Evolutionary conservation across 371 early-diverging fungal genomes (phyloP), one percentile per base, ranked within the genome.

Genomic region (Actinomortierella wolfii): DNA sequence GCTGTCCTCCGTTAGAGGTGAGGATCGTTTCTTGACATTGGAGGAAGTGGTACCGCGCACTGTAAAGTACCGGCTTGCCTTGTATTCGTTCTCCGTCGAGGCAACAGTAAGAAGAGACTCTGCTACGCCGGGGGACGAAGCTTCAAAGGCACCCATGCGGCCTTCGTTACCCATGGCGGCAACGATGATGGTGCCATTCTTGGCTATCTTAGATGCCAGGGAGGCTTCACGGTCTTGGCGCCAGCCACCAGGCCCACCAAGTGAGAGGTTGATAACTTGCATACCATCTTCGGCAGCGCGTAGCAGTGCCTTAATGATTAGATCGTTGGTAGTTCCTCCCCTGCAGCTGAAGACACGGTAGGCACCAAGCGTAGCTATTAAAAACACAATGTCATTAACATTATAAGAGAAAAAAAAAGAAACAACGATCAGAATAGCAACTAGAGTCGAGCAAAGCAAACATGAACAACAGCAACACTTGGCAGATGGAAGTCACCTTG

Each of bases 161-260:
- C 92, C 92, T 47, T 86, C 83, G 64, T 94, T 94, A 1, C 94
- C 93, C 46, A 82, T 82, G 0, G 94, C 86, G 5, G 83, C 80
- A n/a, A 84, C 79, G n/a, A 88, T 76, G 24, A 83, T 58, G 5
- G 84, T 69, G 4, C 84, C 86, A 14, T 76, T 64, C 26, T 39
- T 56, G 34, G 78, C 73, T 26, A 89, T 73, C 0, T 65, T 64
- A 23, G 80, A 58, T 2, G 79, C 82, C 0, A 79, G 71, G 0
- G 65, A 66, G 4, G 83, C 75, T 34, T 78, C 75, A 3, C 85
- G 78, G 29, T 78, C 76, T 43, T 84, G 79, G 40, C 61, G 56
- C 82, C 83, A 88, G 23, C 78, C 79, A 51, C 82, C 76, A 4
- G 80, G 82, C 1, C 81, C 82, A 48, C 93, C 93, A 39, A 92